Evolutionary conservation across 257 asterid species (phyloP).

Genomic region (Petunia secreta): DNA sequence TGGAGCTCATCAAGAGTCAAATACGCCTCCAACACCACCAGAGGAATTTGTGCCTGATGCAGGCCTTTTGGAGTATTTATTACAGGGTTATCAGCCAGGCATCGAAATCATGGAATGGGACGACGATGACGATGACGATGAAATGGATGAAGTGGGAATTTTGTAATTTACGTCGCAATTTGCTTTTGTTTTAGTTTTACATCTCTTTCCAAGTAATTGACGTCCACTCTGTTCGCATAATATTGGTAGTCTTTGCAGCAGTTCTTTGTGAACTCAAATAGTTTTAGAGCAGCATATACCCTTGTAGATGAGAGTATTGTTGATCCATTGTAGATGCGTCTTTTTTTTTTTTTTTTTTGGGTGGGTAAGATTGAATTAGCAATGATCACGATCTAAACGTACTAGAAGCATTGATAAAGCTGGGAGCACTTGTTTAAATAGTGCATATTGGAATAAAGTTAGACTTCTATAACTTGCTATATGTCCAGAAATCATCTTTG

Average conservation of each 20-base stretch:
- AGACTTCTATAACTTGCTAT: too few relatives aligned
- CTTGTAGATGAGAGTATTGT: neutral
- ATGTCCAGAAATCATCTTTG: too few relatives aligned
- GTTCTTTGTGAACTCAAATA: neutral
- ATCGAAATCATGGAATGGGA: neutral
- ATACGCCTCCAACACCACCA: neutral
- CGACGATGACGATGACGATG: conserved; percentile 3
- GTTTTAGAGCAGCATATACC: neutral
- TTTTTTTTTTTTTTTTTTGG: neutral
- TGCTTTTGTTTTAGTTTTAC: neutral
- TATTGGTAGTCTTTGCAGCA: neutral
- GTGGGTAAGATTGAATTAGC: too few relatives aligned
- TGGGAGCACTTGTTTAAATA: too few relatives aligned
- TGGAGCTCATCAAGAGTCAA: conserved; percentile 11
- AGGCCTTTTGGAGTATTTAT: neutral
- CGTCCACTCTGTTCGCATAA: neutral
- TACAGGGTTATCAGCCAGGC: conserved; percentile 21
- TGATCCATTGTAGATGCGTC: neutral
- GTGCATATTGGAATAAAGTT: too few relatives aligned
- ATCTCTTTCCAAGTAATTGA: neutral
- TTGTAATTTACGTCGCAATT: neutral
- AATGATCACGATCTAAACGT: too few relatives aligned
- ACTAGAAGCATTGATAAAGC: too few relatives aligned
- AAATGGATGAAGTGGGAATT: conserved; percentile 14
- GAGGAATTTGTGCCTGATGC: conserved; percentile 18